Conservation (phyloP, 2,329 filamentous ascomycete species). For the Aspergillus ruber region DNA sequence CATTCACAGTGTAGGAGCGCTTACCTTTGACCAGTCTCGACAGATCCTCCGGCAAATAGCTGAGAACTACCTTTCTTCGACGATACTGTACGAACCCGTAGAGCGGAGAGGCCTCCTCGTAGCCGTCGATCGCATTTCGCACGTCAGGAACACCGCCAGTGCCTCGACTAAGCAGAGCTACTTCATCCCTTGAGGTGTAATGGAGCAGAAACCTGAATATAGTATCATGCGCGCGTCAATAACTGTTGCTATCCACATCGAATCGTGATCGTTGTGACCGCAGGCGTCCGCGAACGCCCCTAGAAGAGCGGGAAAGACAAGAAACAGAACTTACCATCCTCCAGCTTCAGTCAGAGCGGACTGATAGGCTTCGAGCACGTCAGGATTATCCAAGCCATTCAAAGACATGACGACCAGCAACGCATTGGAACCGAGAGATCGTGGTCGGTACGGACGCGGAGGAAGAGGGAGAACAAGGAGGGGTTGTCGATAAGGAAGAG, state of each 20-base stretch:
- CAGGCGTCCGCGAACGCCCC: background rate
- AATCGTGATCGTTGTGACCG: too few species aligned
- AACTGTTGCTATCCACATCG: background rate
- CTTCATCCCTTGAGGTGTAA: constrained; percentile 81
- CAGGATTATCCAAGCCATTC: constrained; percentile 80
- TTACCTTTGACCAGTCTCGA: constrained; percentile 88
- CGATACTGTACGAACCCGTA: constrained; percentile 90
- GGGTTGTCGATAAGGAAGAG: constrained; percentile 4
- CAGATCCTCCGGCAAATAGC: constrained; percentile 84
- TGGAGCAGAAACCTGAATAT: constrained; percentile 79
- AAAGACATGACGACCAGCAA: constrained; percentile 65
- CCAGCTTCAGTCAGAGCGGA: constrained; percentile 72
- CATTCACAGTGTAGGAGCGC: constrained; percentile 18
- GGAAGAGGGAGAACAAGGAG: constrained; percentile 2
- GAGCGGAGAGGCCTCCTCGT: constrained; percentile 77
- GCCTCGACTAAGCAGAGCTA: constrained; percentile 70
- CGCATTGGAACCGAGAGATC: constrained; percentile 22
- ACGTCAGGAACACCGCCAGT: constrained; percentile 79
- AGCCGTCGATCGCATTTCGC: constrained; percentile 67
- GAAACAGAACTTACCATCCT: constrained; percentile 68
- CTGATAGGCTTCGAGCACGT: constrained; percentile 79
- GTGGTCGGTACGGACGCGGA: constrained; percentile 1
- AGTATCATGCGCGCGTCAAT: constrained; percentile 5
- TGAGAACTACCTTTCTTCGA: constrained; percentile 82
- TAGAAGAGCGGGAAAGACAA: constrained; percentile 4